Percentiles rank a stretch among this genome's conserved stretches.
Conservation (phyloP, 495 filamentous ascomycete species). For the Aspergillus coremiiformis region DNA sequence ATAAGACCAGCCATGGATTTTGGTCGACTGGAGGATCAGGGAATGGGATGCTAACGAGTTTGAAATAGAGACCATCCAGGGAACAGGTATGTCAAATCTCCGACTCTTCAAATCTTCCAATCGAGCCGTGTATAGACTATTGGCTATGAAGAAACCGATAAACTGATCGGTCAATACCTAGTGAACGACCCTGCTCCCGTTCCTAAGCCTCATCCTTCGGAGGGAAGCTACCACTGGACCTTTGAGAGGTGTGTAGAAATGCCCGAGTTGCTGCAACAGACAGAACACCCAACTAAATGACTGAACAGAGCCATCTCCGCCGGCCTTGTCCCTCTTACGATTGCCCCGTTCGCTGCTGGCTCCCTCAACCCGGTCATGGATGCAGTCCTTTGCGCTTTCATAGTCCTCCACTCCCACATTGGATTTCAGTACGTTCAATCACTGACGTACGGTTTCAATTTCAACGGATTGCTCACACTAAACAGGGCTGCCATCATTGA, state of each 20-base stretch:
- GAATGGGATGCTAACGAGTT: slow-evolving; percentile 20
- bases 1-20: neutral
- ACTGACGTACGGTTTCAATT: neutral
- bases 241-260: slow-evolving; percentile 68
- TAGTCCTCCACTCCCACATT: slow-evolving; percentile 89
- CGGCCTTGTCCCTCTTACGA: slow-evolving; percentile 73
- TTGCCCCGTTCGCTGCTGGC: slow-evolving; percentile 87
- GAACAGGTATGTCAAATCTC: slow-evolving; percentile 56
- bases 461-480: slow-evolving; percentile 1
- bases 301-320: slow-evolving; percentile 55
- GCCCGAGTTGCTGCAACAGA: neutral
- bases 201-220: slow-evolving; percentile 59
- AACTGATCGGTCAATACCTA: slow-evolving; percentile 32
- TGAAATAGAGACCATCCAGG: slow-evolving; percentile 61
- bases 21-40: neutral
- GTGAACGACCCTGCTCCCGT: slow-evolving; percentile 82
- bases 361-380: slow-evolving; percentile 85
- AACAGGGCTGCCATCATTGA: slow-evolving; percentile 70
- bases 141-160: neutral
- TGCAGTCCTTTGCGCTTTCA: slow-evolving; percentile 69
- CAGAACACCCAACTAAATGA: slow-evolving; percentile 2
- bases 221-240: slow-evolving; percentile 97
- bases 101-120: neutral
- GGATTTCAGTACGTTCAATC: slow-evolving; percentile 66
- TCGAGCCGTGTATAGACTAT: neutral